Conservation (phyloP, 2,329 filamentous ascomycete genomes). For the Aspergillus awamori region DNA sequence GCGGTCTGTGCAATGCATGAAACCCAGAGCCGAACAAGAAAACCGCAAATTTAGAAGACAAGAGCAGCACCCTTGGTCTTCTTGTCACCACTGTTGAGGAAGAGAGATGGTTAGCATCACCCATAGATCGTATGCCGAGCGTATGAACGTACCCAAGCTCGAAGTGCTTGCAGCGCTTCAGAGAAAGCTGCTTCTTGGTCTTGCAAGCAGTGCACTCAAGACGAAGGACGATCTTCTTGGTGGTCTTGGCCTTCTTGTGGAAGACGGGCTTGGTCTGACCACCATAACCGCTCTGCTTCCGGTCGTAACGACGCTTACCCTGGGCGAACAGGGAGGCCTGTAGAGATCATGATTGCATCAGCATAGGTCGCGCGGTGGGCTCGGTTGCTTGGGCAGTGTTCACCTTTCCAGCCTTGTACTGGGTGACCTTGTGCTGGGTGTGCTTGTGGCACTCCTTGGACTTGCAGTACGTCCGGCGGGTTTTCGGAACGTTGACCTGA, state of each 20-base stretch:
- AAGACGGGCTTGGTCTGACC: constrained; percentile 99
- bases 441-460: constrained; percentile 92
- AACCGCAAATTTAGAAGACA: constrained; percentile 81
- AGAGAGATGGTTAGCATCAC: constrained; percentile 45
- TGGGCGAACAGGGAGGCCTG: constrained; percentile 92
- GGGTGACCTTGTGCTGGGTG: constrained; percentile 89
- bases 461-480: constrained; percentile 96
- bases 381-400: constrained; percentile 31
- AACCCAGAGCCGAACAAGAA: constrained; percentile 48
- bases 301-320: constrained; percentile 99
- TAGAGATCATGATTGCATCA: constrained; percentile 24
- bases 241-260: constrained; percentile 99
- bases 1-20: constrained; percentile 43
- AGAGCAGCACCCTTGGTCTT: constrained; percentile 99
- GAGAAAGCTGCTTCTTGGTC: constrained; percentile 93
- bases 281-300: constrained; percentile 99
- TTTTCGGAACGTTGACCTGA: constrained; percentile 98
- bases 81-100: constrained; percentile 87
- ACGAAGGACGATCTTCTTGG: constrained; percentile 99
- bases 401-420: constrained; percentile 96
- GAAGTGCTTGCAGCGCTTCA: constrained; percentile 99
- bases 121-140: too few relatives aligned
- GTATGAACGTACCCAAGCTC: constrained; percentile 82
- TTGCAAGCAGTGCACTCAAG: constrained; percentile 98
- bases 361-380: constrained; percentile 23